phyloP scores from a whole-genome alignment of 495 filamentous ascomycete genomes.

The Talaromyces trachyspermus region DNA sequence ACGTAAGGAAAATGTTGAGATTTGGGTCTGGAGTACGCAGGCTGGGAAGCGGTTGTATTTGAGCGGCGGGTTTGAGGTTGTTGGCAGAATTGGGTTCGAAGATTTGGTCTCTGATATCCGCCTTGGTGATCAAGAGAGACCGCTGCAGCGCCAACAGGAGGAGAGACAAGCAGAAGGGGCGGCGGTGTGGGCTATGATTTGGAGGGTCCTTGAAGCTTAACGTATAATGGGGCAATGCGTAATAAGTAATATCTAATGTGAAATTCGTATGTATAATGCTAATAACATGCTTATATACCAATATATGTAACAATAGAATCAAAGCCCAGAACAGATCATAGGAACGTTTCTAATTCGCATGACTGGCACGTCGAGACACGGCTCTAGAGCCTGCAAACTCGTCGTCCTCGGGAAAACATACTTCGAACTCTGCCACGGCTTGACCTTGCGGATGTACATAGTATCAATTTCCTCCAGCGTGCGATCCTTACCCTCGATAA shows the following conservation, averaged over 20 bases:
- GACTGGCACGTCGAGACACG: too few species aligned
- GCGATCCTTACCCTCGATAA: conserved; percentile 57
- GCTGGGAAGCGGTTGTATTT: background rate
- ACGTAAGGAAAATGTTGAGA: background rate
- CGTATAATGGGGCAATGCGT: background rate
- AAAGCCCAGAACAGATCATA: background rate
- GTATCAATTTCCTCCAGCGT: conserved; percentile 71
- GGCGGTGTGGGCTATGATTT: conserved; percentile 2
- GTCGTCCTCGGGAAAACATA: conserved; percentile 27
- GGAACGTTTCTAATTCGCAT: background rate
- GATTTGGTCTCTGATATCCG: background rate
- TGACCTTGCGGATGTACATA: conserved; percentile 64
- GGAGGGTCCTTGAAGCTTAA: background rate
- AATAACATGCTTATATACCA: too few species aligned
- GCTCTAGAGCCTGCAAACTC: background rate
- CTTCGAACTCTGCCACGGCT: conserved; percentile 51
- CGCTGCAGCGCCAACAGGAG: background rate
- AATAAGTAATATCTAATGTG: too few species aligned
- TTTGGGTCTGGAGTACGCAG: conserved; percentile 8
- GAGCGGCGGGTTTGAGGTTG: background rate
- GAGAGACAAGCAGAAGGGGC: too few species aligned
- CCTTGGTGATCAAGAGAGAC: background rate
- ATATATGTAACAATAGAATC: too few species aligned
- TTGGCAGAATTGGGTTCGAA: conserved; percentile 3
- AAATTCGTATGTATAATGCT: background rate